Evolutionary conservation across 1,284 basidiomycete species (phyloP).

Genomic region (Tilletia caries): DNA sequence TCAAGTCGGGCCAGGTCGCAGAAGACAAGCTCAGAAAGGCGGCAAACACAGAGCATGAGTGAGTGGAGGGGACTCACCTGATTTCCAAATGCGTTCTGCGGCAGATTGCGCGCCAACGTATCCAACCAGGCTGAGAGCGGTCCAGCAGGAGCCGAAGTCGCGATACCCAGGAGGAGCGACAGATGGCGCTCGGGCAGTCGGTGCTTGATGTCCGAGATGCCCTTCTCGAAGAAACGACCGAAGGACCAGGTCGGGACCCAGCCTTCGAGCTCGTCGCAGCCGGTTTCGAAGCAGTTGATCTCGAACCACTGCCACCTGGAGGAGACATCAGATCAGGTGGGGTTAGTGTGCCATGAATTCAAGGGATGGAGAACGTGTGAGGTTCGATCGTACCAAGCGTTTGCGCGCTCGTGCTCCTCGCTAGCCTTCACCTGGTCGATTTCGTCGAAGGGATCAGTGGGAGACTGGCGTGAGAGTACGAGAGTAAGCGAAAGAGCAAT

Average conservation of each 20-base stretch:
- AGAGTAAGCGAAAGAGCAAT: not conserved
- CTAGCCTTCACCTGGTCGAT: conserved; percentile 23
- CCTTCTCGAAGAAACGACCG: conserved; percentile 47
- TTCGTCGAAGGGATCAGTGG: conserved; percentile 22
- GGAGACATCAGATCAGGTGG: not conserved
- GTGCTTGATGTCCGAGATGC: conserved; percentile 29
- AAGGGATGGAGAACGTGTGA: not conserved
- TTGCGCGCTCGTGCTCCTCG: conserved; percentile 4
- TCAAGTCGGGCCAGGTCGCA: no score
- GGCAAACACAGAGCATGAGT: no score
- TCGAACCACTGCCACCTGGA: conserved; percentile 52
- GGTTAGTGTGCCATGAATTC: not conserved
- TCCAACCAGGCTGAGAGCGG: conserved; percentile 34
- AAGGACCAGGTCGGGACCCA: conserved; percentile 54
- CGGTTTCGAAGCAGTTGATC: conserved; percentile 49
- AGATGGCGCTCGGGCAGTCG: conserved; percentile 41
- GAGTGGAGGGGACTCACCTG: not conserved
- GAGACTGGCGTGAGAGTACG: not conserved
- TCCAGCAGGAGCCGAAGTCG: conserved; percentile 52
- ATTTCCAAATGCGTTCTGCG: conserved; percentile 19
- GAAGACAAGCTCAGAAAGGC: no score
- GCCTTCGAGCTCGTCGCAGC: conserved; percentile 48
- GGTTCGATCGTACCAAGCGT: not conserved
- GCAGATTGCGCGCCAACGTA: conserved; percentile 47
- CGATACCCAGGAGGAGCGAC: conserved; percentile 48